phyloP scores from a whole-genome alignment of 345 rosid species.

The Eucalyptus tenuipes region DNA sequence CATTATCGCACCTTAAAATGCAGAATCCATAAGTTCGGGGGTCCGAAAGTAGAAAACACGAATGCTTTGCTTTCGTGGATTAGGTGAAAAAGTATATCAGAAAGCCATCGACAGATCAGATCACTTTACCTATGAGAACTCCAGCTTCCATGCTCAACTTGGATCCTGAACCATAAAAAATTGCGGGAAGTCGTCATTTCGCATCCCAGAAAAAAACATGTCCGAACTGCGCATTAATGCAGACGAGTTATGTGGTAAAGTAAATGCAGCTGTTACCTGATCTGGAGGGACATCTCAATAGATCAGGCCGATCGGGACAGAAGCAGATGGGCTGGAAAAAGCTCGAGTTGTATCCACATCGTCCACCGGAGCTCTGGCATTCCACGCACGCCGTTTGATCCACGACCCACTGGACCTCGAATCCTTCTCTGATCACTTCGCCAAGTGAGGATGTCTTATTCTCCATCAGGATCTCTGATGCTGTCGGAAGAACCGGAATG shows the following conservation, averaged over 20 bases:
- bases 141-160: not conserved
- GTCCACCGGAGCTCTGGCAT: not conserved
- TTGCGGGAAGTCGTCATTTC: not conserved
- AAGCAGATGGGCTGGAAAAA: not conserved
- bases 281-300: not conserved
- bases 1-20: not conserved
- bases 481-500: not conserved
- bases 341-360: not conserved
- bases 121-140: not conserved
- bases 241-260: not conserved
- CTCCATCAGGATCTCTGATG: not conserved
- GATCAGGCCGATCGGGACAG: not conserved
- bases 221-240: not conserved
- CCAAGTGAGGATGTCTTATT: not conserved
- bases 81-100: not conserved
- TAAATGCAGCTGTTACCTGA: not conserved
- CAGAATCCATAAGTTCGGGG: not conserved
- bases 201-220: not conserved
- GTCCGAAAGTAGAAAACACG: not conserved
- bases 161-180: not conserved
- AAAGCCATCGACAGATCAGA: not conserved
- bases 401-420: not conserved
- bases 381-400: not conserved
- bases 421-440: not conserved
- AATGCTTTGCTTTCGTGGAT: not conserved